phyloP scores from a whole-genome alignment of 1,284 basidiomycete genomes.

The Paramarasmius palmivorus region DNA sequence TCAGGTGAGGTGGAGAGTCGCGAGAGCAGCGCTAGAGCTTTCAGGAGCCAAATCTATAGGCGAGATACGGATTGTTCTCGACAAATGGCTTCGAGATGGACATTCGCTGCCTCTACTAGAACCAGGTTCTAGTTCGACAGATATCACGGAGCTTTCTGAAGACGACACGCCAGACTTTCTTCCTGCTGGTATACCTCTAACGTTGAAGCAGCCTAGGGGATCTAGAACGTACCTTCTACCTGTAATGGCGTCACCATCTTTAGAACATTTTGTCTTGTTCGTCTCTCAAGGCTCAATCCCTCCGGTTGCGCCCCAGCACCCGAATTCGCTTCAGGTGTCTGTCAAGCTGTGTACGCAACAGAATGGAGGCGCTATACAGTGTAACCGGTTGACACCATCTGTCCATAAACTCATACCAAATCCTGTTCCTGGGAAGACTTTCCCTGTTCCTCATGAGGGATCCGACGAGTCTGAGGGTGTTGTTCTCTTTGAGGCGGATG shows the following conservation, averaged over 20 bases:
- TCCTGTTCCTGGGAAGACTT: conserved; percentile 48
- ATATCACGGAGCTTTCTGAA: conserved; percentile 10
- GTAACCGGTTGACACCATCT: conserved; percentile 42
- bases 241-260: conserved; percentile 26
- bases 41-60: conserved; percentile 33
- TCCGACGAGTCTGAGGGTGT: conserved; percentile 73
- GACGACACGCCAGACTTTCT: conserved; percentile 35
- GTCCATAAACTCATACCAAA: conserved; percentile 62
- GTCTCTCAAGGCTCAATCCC: conserved; percentile 59
- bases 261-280: conserved; percentile 47
- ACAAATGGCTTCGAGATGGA: conserved; percentile 68
- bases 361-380: conserved; percentile 25
- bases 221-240: conserved; percentile 53
- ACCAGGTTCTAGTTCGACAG: neutral
- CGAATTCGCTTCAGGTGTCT: conserved; percentile 41
- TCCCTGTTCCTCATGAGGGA: conserved; percentile 68
- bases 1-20: conserved; percentile 90
- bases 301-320: conserved; percentile 48
- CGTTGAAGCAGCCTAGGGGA: conserved; percentile 44
- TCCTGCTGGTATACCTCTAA: conserved; percentile 35
- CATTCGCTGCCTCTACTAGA: conserved; percentile 36
- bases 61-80: conserved; percentile 43
- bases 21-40: conserved; percentile 75
- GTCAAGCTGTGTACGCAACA: conserved; percentile 41
- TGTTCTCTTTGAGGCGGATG: conserved; percentile 56